Evolutionary conservation across 1,284 basidiomycete genomes (phyloP).

Genomic region (Paramarasmius palmivorus): DNA sequence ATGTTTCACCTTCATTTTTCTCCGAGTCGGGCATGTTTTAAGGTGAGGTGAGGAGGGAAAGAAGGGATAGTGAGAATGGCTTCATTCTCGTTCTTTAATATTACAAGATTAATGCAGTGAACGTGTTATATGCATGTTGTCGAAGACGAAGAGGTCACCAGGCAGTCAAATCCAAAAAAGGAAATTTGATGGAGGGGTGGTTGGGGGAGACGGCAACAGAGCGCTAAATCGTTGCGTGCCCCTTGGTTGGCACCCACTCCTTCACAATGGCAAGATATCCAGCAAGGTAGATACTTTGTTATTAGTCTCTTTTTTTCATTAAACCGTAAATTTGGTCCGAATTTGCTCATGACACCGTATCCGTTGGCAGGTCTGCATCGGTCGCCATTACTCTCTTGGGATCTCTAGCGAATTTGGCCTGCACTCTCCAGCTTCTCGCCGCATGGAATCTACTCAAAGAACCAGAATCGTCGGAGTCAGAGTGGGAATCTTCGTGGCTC

Average conservation of each 20-base stretch:
- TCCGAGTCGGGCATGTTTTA: no score
- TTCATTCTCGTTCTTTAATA: no score
- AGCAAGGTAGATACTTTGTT: slow-evolving; percentile 11
- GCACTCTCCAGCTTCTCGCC: slow-evolving; percentile 56
- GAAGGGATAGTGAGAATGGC: no score
- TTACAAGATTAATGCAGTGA: no score
- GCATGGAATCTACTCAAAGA: slow-evolving; percentile 64
- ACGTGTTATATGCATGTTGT: no score
- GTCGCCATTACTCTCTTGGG: slow-evolving; percentile 57
- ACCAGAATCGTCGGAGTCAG: slow-evolving; percentile 61
- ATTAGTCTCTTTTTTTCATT: slow-evolving; percentile 1
- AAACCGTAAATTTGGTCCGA: neutral
- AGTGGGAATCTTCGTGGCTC: slow-evolving; percentile 68
- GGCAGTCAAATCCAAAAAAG: no score
- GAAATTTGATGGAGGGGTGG: no score
- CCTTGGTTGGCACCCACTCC: neutral
- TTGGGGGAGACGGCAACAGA: no score
- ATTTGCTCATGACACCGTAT: slow-evolving; percentile 5
- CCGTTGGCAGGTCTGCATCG: slow-evolving; percentile 61
- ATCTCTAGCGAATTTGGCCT: slow-evolving; percentile 50
- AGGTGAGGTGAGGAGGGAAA: no score
- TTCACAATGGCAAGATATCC: slow-evolving; percentile 15
- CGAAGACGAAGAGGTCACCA: no score
- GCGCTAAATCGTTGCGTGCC: no score
- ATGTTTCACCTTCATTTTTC: no score